Evolutionary conservation across 768 basidiomycete genomes (phyloP), one percentile per base, ranked within the genome.

Genomic region (Kondoa malvinella): DNA sequence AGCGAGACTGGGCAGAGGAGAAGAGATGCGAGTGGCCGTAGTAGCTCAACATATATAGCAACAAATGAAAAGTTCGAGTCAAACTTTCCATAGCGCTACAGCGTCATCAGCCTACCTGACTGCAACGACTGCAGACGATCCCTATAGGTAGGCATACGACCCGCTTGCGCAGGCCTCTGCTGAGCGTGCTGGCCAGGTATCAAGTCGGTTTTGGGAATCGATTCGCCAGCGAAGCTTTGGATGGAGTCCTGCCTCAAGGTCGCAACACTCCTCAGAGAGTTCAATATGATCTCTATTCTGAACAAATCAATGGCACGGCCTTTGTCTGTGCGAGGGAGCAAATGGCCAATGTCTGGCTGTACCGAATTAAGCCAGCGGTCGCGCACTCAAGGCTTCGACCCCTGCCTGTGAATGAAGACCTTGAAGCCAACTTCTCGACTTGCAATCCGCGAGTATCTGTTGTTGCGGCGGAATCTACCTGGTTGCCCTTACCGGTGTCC

Each of bases 391-490:
- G 84, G 1, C 85, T 86, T 73, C 81, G 76, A 15, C 76, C 77
- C 33, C 76, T 85, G 4, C 81, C 81, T 1, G 80, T 82, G 57
- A 86, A 85, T 74, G 81, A 81, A 8, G 82, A 85, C 50, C 32
- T 86, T n/a, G 83, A 85, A 76, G 81, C 83, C 4, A 81, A 80
- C 73, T 86, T 86, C 78, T 77, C 82, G 4, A 81, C 83, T 0
- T 67, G 81, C 65, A 85, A 86, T 75, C 81, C 83, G 2, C 83
- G 81, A 74, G 83, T 85, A 16, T 81, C 83, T 67, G 78, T 82
- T 69, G 83, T 82, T 70, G 82, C 85, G 1, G 85, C 84, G 3
- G 85, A 86, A 71, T 81, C 85, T 31, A 83, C 84, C 12, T 87
- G 85, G 84, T 79, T 80, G 69, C 84, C 85, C 0, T 83, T 85